Evolutionary conservation across 371 early-diverging fungal genomes (phyloP), one percentile per base, ranked within the genome.

Genomic region (Batkoa obscura): DNA sequence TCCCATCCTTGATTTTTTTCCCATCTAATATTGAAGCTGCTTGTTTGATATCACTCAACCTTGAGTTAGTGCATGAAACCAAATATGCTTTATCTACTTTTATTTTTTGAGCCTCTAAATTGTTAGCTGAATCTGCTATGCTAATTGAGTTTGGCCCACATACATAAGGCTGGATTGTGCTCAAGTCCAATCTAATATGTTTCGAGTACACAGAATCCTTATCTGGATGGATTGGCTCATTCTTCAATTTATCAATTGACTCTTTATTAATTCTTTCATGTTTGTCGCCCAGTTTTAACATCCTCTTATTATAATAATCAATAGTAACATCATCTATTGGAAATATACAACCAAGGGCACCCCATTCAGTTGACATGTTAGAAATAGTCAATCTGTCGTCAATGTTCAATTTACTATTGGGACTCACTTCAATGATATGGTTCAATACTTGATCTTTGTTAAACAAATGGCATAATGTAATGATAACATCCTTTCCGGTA

Each of bases 351-450:
- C 92, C 96, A 13, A 95, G 74, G 2, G 94, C 93, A 62, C 96
- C 96, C 96, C 96, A 95, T 66, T 95, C 96, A 17, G 96, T 95
- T 1, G 96, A 92, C 96, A 95, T 93, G 68, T 95, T 95, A 59
- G 94, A 82, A 59, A 95, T 89, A 41, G 94, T 86, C 48, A 95
- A 74, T 31, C 94, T 83, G 59, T 92, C 94, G 61, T 91, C 92
- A 3, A 93, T 73, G 0, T 79, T 72, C 55, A 94, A 60, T 2
- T 63, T 63, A 38, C 84, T 88, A n/a, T 71, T 66, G 43, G 92
- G 92, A 36, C 75, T 76, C 62, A 93, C 93, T 69, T 95, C 96
- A 56, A 95, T 81, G 1, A 93, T 92, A 17, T 82, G 81, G 67
- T 95, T 95, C 38, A 95, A 78, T 3, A 94, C 90, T 68, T 95